Conservation (phyloP, 2,329 filamentous ascomycete species). For the Exophiala dermatitidis region DNA sequence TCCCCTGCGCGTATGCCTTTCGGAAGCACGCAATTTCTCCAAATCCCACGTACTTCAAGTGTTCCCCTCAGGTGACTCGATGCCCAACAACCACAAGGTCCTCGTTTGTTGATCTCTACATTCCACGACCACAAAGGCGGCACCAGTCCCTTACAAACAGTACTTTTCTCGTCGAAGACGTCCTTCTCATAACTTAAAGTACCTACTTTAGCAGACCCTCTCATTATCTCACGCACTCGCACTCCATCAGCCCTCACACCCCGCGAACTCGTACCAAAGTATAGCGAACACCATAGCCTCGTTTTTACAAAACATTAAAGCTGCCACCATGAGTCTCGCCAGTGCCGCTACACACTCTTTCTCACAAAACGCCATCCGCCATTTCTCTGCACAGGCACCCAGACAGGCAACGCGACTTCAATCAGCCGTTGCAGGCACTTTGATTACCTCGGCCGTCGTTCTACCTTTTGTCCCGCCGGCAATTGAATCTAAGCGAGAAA, state of each 20-base stretch:
- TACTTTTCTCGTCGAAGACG: neutral
- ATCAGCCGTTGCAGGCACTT: constrained; percentile 37
- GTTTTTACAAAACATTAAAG: neutral
- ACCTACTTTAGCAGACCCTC: neutral
- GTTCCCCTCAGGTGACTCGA: neutral
- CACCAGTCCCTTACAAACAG: neutral
- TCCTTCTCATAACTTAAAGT: neutral
- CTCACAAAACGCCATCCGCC: constrained; percentile 33
- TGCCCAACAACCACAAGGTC: neutral
- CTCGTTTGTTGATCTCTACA: neutral
- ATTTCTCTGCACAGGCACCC: constrained; percentile 40
- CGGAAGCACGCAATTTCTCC: constrained; percentile 2
- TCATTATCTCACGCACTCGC: neutral
- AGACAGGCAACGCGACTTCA: constrained; percentile 35
- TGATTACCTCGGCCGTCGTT: constrained; percentile 38
- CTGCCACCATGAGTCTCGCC: constrained; percentile 19
- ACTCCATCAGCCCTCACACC: too few relatives aligned
- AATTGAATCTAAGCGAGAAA: constrained; percentile 40
- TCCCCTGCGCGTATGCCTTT: too few relatives aligned
- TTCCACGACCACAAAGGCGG: neutral
- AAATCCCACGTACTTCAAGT: neutral
- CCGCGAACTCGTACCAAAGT: too few relatives aligned
- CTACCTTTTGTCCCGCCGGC: constrained; percentile 43
- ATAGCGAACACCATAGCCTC: neutral
- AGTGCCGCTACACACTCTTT: constrained; percentile 12